A percentile compares a stretch with the other conserved stretches of the same genome.
Evolutionary conservation across 352 stramenopile species (phyloP).

Genomic region (Phytopythium sindhum): DNA sequence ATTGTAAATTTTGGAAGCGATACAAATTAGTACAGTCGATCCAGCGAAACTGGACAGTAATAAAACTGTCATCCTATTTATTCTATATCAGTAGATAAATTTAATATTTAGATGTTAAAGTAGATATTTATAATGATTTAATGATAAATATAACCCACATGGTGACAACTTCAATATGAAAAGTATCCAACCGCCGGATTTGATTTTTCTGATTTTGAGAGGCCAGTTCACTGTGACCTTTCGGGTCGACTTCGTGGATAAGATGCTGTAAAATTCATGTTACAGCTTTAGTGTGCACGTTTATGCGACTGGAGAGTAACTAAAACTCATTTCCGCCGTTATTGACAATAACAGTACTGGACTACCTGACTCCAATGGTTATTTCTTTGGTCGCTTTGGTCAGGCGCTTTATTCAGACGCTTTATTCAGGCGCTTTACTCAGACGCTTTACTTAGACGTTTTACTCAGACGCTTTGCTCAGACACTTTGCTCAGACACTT

Average conservation of each 20-base stretch:
- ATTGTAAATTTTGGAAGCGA: background rate
- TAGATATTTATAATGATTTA: background rate
- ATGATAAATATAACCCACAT: too few relatives aligned
- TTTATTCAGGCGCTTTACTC: too few relatives aligned
- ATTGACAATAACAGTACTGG: too few relatives aligned
- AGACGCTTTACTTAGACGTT: too few relatives aligned
- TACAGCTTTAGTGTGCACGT: background rate
- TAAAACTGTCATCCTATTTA: background rate
- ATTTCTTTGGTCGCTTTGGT: too few relatives aligned
- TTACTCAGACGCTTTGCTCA: too few relatives aligned
- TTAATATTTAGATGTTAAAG: too few relatives aligned
- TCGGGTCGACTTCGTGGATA: background rate
- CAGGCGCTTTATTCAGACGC: too few relatives aligned
- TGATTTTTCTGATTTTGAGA: constrained; percentile 1
- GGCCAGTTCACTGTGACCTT: constrained; percentile 1
- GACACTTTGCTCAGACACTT: too few relatives aligned
- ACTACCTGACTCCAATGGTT: too few relatives aligned
- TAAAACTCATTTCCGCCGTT: background rate
- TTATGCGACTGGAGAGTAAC: background rate
- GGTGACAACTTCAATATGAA: background rate
- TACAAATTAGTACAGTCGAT: background rate
- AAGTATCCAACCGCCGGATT: background rate
- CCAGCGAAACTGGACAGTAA: background rate
- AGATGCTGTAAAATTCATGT: background rate
- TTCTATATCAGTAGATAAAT: too few relatives aligned